These are phyloP conservation scores for Fusarium praegraminearum DNA, from an alignment of 2,329 filamentous ascomycete genomes.

Conservation along the genomic window DNA sequence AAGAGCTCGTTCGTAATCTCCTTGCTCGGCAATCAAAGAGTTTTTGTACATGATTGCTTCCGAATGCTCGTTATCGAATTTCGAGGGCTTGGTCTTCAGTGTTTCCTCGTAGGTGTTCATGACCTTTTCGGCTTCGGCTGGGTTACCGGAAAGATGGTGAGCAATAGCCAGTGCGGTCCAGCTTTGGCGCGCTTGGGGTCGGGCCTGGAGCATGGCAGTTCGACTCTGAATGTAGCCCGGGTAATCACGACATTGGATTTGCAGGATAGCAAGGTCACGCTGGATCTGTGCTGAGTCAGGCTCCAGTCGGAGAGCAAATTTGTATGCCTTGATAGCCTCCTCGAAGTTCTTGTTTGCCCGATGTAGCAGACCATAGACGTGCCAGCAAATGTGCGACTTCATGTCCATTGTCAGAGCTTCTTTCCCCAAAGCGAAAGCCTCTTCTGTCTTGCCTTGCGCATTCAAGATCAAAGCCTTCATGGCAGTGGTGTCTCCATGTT, in stretches of 20 bases:
- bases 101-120: constrained; percentile 94
- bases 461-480: constrained; percentile 99
- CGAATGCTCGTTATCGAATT: constrained; percentile 88
- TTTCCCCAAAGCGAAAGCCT: constrained; percentile 94
- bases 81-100: constrained; percentile 81
- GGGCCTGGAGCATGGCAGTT: constrained; percentile 85
- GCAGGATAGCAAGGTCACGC: constrained; percentile 90
- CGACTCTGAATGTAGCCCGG: constrained; percentile 92
- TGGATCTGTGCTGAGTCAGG: constrained; percentile 96
- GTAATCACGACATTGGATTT: constrained; percentile 97
- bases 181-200: constrained; percentile 85
- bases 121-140: constrained; percentile 88
- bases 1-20: constrained; percentile 83
- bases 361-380: constrained; percentile 96
- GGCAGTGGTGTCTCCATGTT: constrained; percentile 97
- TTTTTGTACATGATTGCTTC: constrained; percentile 97
- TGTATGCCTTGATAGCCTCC: constrained; percentile 99
- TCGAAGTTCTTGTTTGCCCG: constrained; percentile 97
- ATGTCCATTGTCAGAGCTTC: constrained; percentile 94
- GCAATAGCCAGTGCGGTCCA: constrained; percentile 98
- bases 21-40: constrained; percentile 88
- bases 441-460: constrained; percentile 88
- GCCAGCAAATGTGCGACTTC: constrained; percentile 99
- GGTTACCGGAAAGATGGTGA: constrained; percentile 88
- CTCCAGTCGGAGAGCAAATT: constrained; percentile 91